phyloP scores from a whole-genome alignment of 2,329 filamentous ascomycete species.

The Aspergillus viridinutans region DNA sequence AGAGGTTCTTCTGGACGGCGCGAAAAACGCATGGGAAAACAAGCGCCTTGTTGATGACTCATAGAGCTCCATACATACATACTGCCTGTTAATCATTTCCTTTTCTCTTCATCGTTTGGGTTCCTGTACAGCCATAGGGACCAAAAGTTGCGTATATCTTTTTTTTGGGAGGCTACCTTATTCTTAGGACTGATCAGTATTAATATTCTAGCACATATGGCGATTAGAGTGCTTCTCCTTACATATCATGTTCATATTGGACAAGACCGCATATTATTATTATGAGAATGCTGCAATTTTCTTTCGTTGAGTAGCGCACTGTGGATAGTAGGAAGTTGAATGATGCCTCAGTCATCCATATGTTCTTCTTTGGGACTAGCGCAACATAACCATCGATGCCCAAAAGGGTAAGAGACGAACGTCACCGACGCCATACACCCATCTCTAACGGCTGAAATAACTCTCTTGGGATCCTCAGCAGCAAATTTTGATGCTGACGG shows the following conservation, averaged over 20 bases:
- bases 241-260: neutral
- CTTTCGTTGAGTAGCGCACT: neutral
- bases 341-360: neutral
- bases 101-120: neutral
- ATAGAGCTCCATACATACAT: constrained; percentile 17
- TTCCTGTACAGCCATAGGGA: neutral
- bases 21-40: constrained; percentile 47
- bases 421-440: neutral
- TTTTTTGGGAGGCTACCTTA: neutral
- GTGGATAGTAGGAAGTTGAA: neutral
- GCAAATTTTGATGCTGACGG: neutral
- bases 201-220: neutral
- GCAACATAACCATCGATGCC: neutral
- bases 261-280: neutral
- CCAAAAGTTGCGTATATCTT: neutral
- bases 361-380: neutral
- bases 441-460: neutral
- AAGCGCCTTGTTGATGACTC: constrained; percentile 46
- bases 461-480: neutral
- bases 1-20: constrained; percentile 53
- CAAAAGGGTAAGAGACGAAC: neutral
- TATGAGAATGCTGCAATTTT: neutral
- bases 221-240: neutral
- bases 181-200: constrained; percentile 1
- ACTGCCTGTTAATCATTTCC: neutral